phyloP scores from a whole-genome alignment of 1,284 basidiomycete genomes.

The Pascua guehoae region DNA sequence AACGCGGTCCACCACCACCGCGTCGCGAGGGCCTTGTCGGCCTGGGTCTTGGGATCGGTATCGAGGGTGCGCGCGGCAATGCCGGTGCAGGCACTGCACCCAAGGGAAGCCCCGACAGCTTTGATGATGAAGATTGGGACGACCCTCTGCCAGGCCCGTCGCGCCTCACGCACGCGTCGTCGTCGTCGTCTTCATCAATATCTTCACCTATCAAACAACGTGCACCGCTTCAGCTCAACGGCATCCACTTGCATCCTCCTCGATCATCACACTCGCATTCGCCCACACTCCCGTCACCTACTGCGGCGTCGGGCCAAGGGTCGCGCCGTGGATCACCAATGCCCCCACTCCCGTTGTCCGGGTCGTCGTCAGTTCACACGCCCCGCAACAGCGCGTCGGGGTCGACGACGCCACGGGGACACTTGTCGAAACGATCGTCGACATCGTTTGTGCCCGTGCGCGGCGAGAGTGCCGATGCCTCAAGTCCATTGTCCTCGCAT shows the following conservation, averaged over 20 bases:
- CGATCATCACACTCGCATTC: constrained; percentile 14
- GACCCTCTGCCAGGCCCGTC: constrained; percentile 13
- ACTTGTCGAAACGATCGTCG: constrained; percentile 4
- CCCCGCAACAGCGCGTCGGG: neutral
- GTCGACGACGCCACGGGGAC: neutral
- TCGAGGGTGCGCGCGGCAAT: constrained; percentile 7
- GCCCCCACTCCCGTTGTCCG: neutral
- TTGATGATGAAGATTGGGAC: constrained; percentile 23
- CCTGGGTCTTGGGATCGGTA: neutral
- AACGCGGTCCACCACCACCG: neutral
- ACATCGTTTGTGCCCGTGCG: constrained; percentile 2
- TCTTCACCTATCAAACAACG: no score
- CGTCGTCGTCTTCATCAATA: no score
- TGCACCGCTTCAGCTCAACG: no score
- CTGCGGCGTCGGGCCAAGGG: neutral
- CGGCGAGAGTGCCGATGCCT: constrained; percentile 1
- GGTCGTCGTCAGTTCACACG: neutral
- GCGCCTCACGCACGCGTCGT: neutral
- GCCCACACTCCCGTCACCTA: constrained; percentile 4
- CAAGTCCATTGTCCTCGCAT: constrained; percentile 2
- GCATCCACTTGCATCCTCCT: constrained; percentile 5
- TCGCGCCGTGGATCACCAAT: neutral
- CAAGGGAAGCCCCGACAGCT: constrained; percentile 11
- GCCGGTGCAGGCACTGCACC: neutral
- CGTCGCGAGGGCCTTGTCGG: neutral